Evolutionary conservation across 441 rosid species (phyloP).

Genomic region (Gossypium gossypioides): DNA sequence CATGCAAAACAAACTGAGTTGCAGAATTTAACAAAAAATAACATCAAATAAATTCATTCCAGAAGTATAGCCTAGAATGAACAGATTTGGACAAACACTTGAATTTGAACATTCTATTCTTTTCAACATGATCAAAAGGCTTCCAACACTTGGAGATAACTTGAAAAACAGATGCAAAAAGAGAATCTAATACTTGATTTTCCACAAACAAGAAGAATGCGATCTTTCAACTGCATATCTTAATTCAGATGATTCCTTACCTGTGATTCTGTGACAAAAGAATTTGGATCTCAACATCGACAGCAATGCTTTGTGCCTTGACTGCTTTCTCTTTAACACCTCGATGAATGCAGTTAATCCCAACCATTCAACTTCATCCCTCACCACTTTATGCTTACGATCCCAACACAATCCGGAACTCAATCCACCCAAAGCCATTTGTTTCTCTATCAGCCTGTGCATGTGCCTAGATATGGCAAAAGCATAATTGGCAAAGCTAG

Average conservation of each 20-base stretch:
- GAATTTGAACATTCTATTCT: too few relatives aligned
- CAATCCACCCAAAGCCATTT: slow-evolving; percentile 29
- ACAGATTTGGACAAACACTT: background rate
- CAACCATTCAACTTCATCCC: slow-evolving; percentile 73
- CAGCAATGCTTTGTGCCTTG: slow-evolving; percentile 45
- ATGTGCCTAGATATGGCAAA: slow-evolving; percentile 35
- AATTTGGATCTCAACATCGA: slow-evolving; percentile 31
- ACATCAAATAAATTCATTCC: background rate
- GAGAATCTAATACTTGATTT: slow-evolving; percentile 42
- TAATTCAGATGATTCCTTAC: slow-evolving; percentile 26
- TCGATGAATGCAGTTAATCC: slow-evolving; percentile 57
- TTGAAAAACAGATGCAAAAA: background rate
- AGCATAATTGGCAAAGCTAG: background rate
- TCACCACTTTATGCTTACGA: slow-evolving; percentile 26
- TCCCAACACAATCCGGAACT: slow-evolving; percentile 26
- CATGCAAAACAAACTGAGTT: background rate
- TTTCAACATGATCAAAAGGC: background rate
- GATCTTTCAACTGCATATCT: slow-evolving; percentile 45
- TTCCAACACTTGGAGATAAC: background rate
- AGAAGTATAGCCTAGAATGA: background rate
- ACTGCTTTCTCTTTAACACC: slow-evolving; percentile 54
- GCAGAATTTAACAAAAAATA: background rate
- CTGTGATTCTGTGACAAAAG: slow-evolving; percentile 24
- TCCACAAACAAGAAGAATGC: slow-evolving; percentile 66
- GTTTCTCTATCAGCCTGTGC: slow-evolving; percentile 40